Evolutionary conservation across 768 basidiomycete genomes (phyloP), one percentile per base, ranked within the genome.

Genomic region (Trametes villosa): DNA sequence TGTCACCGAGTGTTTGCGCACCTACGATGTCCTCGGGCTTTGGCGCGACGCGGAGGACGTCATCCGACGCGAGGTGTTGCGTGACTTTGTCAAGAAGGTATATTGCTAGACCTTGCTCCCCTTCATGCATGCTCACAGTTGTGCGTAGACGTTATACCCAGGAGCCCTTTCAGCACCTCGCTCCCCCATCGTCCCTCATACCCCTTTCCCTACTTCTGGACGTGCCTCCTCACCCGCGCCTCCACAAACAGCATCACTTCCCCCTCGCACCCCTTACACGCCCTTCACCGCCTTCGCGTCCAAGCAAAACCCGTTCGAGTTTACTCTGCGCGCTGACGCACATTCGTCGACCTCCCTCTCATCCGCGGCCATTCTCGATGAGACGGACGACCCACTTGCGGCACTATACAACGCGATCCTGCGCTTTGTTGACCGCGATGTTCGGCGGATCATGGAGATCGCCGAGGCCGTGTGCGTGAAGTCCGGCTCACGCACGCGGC

Each of bases 31-130:
- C 8, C 77, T 99, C 50, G 83, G 86, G 13, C 83, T 94, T 9
- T 94, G 92, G 91, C 77, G 85, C 67, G 87, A 92, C 63, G 96
- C 95, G 1, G 96, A 96, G 75, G 91, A 94, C 60, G 86, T 97
- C 18, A 75, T 98, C 51, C 80, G 88, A 56, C 78, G 77, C 52
- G 85, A 89, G 44, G 77, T 97, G 36, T 82, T 94, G 34, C 84
- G 85, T 2, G 81, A 81, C 15, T 96, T 95, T 67, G 81, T 94
- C 9, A 86, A 84, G 67, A 90, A 91, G 80, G 94, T 89, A 45
- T 9, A 45, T 41, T 44, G 6, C 27, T 30, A 34, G 20, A 13
- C 31, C 42, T 3, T 34, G 31, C 22, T 24, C 26, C n/a, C 26
- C 13, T 49, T 22, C 9, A n/a, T 22, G 45, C 46, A 53, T 17